A percentile compares a stretch with the other conserved stretches of the same genome.
phyloP scores from a whole-genome alignment of 2,329 filamentous ascomycete genomes.

The Colletotrichum spinosum region DNA sequence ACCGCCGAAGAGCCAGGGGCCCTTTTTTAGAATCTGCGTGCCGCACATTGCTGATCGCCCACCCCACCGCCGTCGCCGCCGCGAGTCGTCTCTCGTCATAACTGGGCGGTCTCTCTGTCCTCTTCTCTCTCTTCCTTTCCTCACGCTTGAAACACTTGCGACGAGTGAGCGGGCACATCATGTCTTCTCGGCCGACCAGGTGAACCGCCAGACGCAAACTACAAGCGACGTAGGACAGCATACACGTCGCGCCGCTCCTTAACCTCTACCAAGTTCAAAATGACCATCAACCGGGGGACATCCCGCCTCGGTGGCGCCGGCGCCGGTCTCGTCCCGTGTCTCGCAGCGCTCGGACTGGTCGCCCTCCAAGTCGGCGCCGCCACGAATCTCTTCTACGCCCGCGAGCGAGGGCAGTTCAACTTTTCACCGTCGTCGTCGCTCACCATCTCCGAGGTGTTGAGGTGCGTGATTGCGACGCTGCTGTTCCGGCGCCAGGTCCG shows the following conservation, averaged over 20 bases:
- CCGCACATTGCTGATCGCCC: conserved; percentile 14
- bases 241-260: not conserved
- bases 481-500: conserved; percentile 42
- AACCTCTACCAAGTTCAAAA: not conserved
- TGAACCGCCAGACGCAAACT: not conserved
- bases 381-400: conserved; percentile 45
- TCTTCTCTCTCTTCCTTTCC: not conserved
- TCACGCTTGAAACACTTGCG: not conserved
- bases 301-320: conserved; percentile 27
- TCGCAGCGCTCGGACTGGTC: conserved; percentile 48
- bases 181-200: conserved; percentile 4
- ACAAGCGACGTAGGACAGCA: not conserved
- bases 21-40: not conserved
- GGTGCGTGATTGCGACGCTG: conserved; percentile 43
- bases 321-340: conserved; percentile 34
- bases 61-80: conserved; percentile 4
- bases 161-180: not conserved
- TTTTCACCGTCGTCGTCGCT: conserved; percentile 47
- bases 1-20: not conserved
- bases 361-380: conserved; percentile 48
- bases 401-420: conserved; percentile 41
- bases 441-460: conserved; percentile 45
- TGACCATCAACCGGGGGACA: conserved; percentile 9
- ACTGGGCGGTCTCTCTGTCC: conserved; percentile 4
- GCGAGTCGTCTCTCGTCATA: conserved; percentile 9